Base-by-base conservation (phyloP, 768 basidiomycete genomes). In the Trametopsis cervina region DNA sequence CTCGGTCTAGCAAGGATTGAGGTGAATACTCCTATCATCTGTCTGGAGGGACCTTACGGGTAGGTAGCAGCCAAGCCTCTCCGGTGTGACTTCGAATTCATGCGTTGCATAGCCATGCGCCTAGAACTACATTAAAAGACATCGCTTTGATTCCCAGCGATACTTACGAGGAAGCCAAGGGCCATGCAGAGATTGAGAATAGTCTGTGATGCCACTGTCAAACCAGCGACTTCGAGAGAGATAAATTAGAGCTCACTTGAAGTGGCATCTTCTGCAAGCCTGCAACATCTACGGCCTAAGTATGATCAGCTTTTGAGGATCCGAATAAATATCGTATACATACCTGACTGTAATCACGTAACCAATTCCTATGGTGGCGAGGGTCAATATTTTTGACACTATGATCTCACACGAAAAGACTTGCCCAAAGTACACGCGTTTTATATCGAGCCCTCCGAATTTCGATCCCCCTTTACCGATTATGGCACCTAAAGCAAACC, bases 121-220 rank as follows among this genome's bases (percentile, higher is more conserved):
- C 84, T 85, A 39, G 5, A 13, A 44, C 7, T 7, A 27, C 15
- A 26, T 50, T 27, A 40, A 23, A 44, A 12, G 38, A 22, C 26
- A 15, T 38, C 33, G 22, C 22, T n/a, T 23, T 21, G 26, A 46
- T 12, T 25, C 29, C 20, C 20, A 17, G 29, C 20, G 17, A 22
- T 23, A 39, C 70, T 50, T 52, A 85, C 89, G 67, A 94, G 66
- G 68, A 97, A 97, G 6, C 94, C 93, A 41, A 95, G 83, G 15
- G 77, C 88, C 84, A 93, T 92, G 67, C 81, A 79, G 22, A 94
- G 65, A 60, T 92, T 94, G 63, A 95, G 66, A 60, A 95, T 92
- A 0, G 87, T 90, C 80, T 90, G 63, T 3, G 13, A 52, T 49
- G 17, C 15, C 9, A 9, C 33, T 29, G 33, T 27, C 26, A 40